Percentiles rank a stretch among this genome's conserved stretches.
These are phyloP conservation scores for Termitomyces sp. DNA, from an alignment of 768 basidiomycete species.

Conservation along the genomic window DNA sequence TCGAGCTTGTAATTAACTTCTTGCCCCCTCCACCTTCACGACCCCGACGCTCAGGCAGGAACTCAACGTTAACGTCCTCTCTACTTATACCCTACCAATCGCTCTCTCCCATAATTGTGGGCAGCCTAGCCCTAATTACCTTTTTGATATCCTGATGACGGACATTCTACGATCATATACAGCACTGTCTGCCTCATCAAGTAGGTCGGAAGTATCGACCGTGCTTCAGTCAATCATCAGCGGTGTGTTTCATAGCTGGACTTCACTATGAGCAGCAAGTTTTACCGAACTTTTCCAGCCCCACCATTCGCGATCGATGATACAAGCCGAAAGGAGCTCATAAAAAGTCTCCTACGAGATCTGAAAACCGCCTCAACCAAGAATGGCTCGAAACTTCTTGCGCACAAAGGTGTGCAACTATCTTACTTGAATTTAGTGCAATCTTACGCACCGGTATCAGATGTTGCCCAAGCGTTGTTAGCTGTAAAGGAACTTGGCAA, in stretches of 20 bases:
- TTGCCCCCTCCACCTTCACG: conserved; percentile 9
- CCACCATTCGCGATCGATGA: conserved; percentile 42
- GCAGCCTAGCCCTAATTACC: conserved; percentile 3
- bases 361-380: conserved; percentile 28
- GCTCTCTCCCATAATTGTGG: not conserved
- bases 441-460: conserved; percentile 29
- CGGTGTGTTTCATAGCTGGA: conserved; percentile 26
- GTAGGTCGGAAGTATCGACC: conserved; percentile 36
- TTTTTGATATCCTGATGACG: conserved; percentile 30
- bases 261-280: too few relatives aligned
- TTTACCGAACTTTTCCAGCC: conserved; percentile 19
- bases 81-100: not conserved
- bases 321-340: conserved; percentile 44
- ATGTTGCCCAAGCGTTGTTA: conserved; percentile 59
- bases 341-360: conserved; percentile 56
- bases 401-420: conserved; percentile 47
- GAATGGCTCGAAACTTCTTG: conserved; percentile 40
- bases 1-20: conserved; percentile 2
- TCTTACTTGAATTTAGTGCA: not conserved
- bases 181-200: conserved; percentile 40
- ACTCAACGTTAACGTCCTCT: not conserved
- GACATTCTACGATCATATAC: conserved; percentile 40
- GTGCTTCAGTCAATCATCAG: conserved; percentile 47
- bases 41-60: conserved; percentile 5
- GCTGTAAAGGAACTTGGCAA: conserved; percentile 74